phyloP scores from a whole-genome alignment of 306 rosid genomes.

The Rosa chinensis region DNA sequence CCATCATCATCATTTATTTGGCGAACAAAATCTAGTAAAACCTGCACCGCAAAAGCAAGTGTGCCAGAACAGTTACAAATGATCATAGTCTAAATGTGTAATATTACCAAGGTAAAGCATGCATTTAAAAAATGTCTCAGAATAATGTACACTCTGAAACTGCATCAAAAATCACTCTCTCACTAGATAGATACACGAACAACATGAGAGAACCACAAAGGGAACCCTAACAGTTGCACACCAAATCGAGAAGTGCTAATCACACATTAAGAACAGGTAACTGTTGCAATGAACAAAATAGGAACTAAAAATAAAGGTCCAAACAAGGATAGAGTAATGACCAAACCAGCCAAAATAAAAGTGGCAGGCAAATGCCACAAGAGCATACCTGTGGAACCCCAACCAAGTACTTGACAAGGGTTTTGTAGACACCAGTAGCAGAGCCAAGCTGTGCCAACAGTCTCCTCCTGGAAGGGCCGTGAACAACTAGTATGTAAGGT shows the following conservation, averaged over 20 bases:
- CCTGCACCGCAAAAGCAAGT: slow-evolving; percentile 52
- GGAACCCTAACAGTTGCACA: neutral
- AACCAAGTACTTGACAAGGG: slow-evolving; percentile 92
- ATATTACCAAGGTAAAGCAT: slow-evolving; percentile 3
- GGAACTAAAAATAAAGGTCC: neutral
- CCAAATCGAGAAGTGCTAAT: neutral
- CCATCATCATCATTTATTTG: slow-evolving; percentile 92
- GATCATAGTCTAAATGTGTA: neutral
- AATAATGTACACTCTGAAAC: slow-evolving; percentile 4
- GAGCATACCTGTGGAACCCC: slow-evolving; percentile 91
- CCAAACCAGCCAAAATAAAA: neutral
- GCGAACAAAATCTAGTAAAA: slow-evolving; percentile 79
- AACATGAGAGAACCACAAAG: slow-evolving; percentile 3
- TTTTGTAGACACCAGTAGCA: slow-evolving; percentile 96
- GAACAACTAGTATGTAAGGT: slow-evolving; percentile 28
- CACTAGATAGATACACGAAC: neutral
- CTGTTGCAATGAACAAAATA: neutral
- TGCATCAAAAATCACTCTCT: neutral
- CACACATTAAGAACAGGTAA: neutral
- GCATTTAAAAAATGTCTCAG: slow-evolving; percentile 20
- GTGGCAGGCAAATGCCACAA: neutral
- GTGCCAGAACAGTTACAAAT: slow-evolving; percentile 5
- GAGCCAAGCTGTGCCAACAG: slow-evolving; percentile 95
- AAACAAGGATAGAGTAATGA: neutral
- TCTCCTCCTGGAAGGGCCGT: slow-evolving; percentile 61